Base-by-base conservation (phyloP, 495 filamentous ascomycete species). In the Xylaria palmicola region DNA sequence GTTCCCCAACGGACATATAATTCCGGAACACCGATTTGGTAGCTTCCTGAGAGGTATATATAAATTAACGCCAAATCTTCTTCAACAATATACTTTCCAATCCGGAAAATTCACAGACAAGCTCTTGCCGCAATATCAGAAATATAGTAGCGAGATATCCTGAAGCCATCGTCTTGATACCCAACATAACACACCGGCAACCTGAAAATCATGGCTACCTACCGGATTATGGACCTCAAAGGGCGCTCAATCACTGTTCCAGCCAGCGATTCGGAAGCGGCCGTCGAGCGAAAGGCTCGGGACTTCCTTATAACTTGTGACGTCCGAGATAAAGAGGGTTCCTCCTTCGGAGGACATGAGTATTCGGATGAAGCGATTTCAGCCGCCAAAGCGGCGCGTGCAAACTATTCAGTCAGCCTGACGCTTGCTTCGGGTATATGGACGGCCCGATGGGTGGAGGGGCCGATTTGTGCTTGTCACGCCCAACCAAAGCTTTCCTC, bases 301-400 rank as follows among this genome's bases (percentile, higher is more conserved):
- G 54, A 57, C 2, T 37, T 57, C 17, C 41, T 57, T 3, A 57
- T 57, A n/a, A 45, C 0, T 10, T 47, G 27, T 12, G 54, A 57
- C 27, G 37, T 57, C 8, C 54, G 54, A 0, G 15, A 57, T 10
- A 34, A 32, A 0, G 8, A 6, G 3, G 9, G 3, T 0, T 0
- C 13, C 1, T 13, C 40, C 7, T 57, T 57, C 12, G 54, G 54
- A 0, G 54, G 40, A 10, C 5, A 2, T 10, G 54, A 57, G 24
- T 57, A 47, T 20, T 22, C 17, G 1, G 17, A 47, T n/a, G 29
- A 43, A 1, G 54, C 54, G 0, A 5, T 57, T 6, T 27, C n/a
- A 7, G 0, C 0, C 10, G 54, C 41, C 0, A 5, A 6, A 1
- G 17, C 26, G 2, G 29, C 41, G 13, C 40, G 54, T 6, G 40